phyloP scores from a whole-genome alignment of 805 yeast species.

The Candida boleticola region DNA sequence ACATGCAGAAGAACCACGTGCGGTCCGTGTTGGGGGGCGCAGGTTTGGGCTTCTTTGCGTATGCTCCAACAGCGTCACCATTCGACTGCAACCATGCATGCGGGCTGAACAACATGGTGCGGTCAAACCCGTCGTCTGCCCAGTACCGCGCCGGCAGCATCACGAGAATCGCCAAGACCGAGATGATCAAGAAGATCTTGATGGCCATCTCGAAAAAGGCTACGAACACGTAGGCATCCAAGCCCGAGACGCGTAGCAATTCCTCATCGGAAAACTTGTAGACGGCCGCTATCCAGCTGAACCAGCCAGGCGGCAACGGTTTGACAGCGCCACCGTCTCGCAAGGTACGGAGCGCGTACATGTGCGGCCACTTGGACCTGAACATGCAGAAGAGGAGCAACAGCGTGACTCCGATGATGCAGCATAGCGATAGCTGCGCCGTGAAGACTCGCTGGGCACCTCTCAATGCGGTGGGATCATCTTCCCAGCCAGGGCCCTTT shows the following conservation, averaged over 20 bases:
- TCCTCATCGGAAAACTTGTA: constrained; percentile 69
- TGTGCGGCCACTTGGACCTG: constrained; percentile 54
- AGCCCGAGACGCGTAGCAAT: constrained; percentile 80
- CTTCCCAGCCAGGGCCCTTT: constrained; percentile 1
- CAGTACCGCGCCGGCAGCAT: constrained; percentile 34
- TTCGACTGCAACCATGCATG: background rate
- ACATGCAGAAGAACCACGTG: constrained; percentile 43
- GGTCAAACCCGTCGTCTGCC: background rate
- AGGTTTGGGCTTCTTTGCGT: constrained; percentile 6
- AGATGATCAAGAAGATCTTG: constrained; percentile 59
- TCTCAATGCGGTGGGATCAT: constrained; percentile 12
- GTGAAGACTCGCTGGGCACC: constrained; percentile 53
- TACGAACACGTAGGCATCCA: constrained; percentile 71
- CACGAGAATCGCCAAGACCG: constrained; percentile 51
- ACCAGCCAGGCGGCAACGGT: constrained; percentile 47
- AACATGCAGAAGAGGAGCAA: constrained; percentile 50
- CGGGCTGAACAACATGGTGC: background rate
- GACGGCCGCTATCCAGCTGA: constrained; percentile 77
- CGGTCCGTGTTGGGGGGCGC: background rate
- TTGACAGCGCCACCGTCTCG: constrained; percentile 38
- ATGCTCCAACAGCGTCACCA: constrained; percentile 1
- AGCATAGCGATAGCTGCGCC: constrained; percentile 51
- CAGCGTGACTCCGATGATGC: constrained; percentile 44
- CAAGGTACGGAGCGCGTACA: constrained; percentile 55
- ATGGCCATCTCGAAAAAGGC: constrained; percentile 64